These are phyloP conservation scores for Zymoseptoria brevis DNA, from an alignment of 2,329 filamentous ascomycete species.

Conservation along the genomic window DNA sequence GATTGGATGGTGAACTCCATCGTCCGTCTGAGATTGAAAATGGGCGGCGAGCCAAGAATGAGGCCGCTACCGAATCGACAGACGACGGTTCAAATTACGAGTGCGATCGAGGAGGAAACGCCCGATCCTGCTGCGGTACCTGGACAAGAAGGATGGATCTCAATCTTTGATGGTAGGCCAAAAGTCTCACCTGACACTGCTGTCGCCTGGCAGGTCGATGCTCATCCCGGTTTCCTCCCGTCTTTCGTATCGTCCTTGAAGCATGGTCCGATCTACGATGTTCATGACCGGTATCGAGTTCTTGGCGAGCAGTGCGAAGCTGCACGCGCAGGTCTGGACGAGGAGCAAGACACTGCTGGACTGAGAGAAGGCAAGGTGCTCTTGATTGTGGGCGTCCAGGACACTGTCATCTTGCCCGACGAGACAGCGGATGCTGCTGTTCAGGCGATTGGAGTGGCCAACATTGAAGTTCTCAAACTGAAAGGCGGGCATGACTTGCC, in stretches of 20 bases:
- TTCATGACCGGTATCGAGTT: constrained; percentile 54
- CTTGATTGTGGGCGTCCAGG: constrained; percentile 57
- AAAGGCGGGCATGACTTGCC: constrained; percentile 64
- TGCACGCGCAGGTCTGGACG: constrained; percentile 29
- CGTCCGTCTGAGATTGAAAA: constrained; percentile 32
- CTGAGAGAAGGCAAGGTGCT: constrained; percentile 48
- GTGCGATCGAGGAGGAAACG: background rate
- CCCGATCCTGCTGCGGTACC: background rate
- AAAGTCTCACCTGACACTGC: constrained; percentile 53
- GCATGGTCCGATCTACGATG: constrained; percentile 59
- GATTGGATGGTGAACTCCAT: constrained; percentile 47
- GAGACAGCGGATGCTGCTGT: constrained; percentile 57
- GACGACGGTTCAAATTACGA: background rate
- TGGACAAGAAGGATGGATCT: background rate
- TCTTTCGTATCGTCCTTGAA: constrained; percentile 66
- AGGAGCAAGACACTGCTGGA: constrained; percentile 25
- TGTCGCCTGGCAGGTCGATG: constrained; percentile 60
- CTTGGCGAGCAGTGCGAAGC: constrained; percentile 45
- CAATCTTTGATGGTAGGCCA: constrained; percentile 45
- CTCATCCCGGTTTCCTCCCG: constrained; percentile 59
- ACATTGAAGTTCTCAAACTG: constrained; percentile 50
- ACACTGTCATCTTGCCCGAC: constrained; percentile 58
- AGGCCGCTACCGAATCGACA: background rate
- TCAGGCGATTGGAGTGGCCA: constrained; percentile 48
- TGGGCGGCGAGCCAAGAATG: constrained; percentile 28